Percentiles rank a stretch among this genome's conserved stretches.
phyloP scores from a whole-genome alignment of 2,329 filamentous ascomycete species.

The Aureobasidium sp. region DNA sequence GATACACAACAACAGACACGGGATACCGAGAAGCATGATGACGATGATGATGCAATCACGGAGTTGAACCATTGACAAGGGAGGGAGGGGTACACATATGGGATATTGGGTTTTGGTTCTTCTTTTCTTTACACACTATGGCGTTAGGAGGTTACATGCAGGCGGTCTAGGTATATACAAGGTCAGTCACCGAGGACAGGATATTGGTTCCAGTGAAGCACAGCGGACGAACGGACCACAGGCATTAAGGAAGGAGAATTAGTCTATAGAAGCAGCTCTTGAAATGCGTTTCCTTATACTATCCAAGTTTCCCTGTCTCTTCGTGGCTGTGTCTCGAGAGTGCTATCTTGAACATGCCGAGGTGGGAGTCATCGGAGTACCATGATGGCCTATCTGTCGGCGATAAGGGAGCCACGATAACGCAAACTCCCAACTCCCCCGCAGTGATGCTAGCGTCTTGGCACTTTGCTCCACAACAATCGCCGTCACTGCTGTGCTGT shows the following conservation, averaged over 20 bases:
- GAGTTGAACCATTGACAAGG: background rate
- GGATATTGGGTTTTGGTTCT: background rate
- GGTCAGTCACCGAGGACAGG: background rate
- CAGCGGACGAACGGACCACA: background rate
- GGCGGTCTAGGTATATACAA: background rate
- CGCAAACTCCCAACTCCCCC: background rate
- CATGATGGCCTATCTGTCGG: slow-evolving; percentile 3
- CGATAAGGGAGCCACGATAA: background rate
- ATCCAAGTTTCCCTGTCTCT: no score
- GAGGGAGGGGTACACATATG: background rate
- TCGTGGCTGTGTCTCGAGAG: background rate
- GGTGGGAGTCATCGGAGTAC: background rate
- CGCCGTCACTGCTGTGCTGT: background rate
- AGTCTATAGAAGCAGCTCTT: background rate
- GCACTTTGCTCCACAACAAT: background rate
- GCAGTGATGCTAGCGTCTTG: background rate
- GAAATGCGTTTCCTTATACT: background rate
- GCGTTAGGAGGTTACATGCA: background rate
- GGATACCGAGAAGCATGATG: background rate
- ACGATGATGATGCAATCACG: background rate
- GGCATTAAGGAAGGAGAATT: background rate
- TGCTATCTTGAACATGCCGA: background rate
- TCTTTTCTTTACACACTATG: background rate
- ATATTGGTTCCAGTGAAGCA: background rate
- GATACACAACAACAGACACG: background rate